phyloP scores from a whole-genome alignment of 2,329 filamentous ascomycete genomes.

The Septoria linicola region DNA sequence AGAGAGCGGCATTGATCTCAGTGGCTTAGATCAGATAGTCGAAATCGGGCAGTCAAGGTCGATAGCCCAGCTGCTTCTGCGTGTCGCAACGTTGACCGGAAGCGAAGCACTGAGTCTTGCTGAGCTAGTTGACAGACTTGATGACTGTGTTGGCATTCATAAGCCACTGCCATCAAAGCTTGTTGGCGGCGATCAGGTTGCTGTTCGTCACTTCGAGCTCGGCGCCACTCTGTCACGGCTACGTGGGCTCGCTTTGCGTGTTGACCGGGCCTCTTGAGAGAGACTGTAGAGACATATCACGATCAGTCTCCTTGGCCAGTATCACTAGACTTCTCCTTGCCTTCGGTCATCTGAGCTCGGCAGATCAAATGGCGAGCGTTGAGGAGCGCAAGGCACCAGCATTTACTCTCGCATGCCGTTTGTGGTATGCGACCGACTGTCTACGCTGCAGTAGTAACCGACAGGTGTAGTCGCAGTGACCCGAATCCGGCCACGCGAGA shows the following conservation, averaged over 20 bases:
- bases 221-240: conserved; percentile 35
- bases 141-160: conserved; percentile 26
- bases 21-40: conserved; percentile 35
- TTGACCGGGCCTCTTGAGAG: conserved; percentile 7
- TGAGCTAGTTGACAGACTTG: conserved; percentile 24
- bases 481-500: no score
- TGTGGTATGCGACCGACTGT: no score
- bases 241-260: conserved; percentile 26
- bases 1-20: conserved; percentile 35
- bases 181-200: conserved; percentile 35
- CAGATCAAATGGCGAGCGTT: no score
- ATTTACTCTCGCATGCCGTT: no score
- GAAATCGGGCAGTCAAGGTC: conserved; percentile 36
- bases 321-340: no score
- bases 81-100: conserved; percentile 22
- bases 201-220: conserved; percentile 34
- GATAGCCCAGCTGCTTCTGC: conserved; percentile 29
- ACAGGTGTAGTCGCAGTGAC: no score
- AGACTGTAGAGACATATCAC: no score
- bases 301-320: no score
- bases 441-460: no score
- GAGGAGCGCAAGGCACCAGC: no score
- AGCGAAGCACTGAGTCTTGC: conserved; percentile 23
- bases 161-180: conserved; percentile 28
- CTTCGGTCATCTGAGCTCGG: no score